Percentiles rank a stretch among this genome's conserved stretches.
Evolutionary conservation across 208 protist genomes (phyloP).

Genomic region (Strigomonas oncopelti): DNA sequence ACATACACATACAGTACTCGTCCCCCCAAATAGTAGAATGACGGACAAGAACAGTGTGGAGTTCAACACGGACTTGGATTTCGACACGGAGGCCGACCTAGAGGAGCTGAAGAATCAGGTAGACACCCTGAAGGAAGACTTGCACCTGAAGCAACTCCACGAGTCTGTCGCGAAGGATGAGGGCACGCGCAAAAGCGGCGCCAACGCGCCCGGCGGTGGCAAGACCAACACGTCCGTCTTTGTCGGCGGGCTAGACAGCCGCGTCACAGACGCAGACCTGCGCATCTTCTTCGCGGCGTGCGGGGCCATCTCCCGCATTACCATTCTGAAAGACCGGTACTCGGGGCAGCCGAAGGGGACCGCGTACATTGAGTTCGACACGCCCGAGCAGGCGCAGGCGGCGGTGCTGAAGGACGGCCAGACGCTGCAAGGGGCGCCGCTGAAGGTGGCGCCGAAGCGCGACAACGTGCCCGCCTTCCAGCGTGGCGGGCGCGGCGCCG

Average conservation of each 20-base stretch:
- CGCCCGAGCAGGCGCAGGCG: slow-evolving; percentile 69
- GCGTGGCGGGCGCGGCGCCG: slow-evolving; percentile 41
- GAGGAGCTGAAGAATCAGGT: slow-evolving; percentile 79
- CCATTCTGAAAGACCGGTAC: slow-evolving; percentile 86
- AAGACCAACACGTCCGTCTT: slow-evolving; percentile 87
- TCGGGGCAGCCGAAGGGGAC: slow-evolving; percentile 90
- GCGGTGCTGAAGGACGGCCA: slow-evolving; percentile 86
- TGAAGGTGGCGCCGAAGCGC: slow-evolving; percentile 81
- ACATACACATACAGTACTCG: slow-evolving; percentile 16
- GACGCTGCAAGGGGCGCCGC: slow-evolving; percentile 76
- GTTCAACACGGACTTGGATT: slow-evolving; percentile 45
- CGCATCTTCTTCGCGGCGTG: slow-evolving; percentile 88
- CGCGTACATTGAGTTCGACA: slow-evolving; percentile 92
- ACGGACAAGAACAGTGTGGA: slow-evolving; percentile 22
- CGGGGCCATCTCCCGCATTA: slow-evolving; percentile 88
- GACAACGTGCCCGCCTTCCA: slow-evolving; percentile 84
- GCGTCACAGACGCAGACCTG: slow-evolving; percentile 86
- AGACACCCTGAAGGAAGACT: slow-evolving; percentile 80
- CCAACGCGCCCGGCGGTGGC: background rate
- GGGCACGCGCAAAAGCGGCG: slow-evolving; percentile 70
- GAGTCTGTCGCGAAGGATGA: slow-evolving; percentile 80
- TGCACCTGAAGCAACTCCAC: slow-evolving; percentile 77
- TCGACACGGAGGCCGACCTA: slow-evolving; percentile 66
- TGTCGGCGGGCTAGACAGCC: slow-evolving; percentile 88
- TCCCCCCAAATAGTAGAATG: too few relatives aligned